A percentile compares a stretch with the other conserved stretches of the same genome.
phyloP scores from a whole-genome alignment of 176 grass and related monocot species.

The Urochloa ruziziensis region DNA sequence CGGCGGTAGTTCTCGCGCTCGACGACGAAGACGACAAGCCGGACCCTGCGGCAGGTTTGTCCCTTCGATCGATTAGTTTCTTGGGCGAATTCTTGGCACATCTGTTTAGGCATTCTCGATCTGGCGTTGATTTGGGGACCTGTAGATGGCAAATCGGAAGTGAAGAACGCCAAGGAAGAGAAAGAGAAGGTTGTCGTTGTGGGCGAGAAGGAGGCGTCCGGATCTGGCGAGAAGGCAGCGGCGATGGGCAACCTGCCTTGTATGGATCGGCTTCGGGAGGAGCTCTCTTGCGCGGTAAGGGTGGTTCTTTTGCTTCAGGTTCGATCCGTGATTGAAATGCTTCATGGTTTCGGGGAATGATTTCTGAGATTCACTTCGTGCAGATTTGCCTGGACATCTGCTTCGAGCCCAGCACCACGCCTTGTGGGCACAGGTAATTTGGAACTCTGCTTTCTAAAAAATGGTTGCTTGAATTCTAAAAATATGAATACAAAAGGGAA shows the following conservation, averaged over 20 bases:
- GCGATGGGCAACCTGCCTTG: conserved; percentile 42
- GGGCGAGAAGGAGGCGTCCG: conserved; percentile 24
- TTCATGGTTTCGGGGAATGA: conserved; percentile 1
- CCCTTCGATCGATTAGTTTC: neutral
- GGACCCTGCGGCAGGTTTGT: neutral
- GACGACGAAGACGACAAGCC: conserved; percentile 53
- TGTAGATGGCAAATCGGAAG: conserved; percentile 31
- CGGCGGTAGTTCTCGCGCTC: conserved; percentile 57
- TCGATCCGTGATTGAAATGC: neutral
- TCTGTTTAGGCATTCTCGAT: neutral
- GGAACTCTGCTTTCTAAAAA: neutral
- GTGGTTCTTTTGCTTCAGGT: neutral
- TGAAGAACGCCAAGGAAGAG: neutral
- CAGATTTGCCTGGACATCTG: conserved; percentile 96
- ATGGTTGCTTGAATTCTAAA: neutral
- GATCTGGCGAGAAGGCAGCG: conserved; percentile 16
- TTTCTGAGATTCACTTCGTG: neutral
- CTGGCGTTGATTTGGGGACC: neutral
- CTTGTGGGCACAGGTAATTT: conserved; percentile 35
- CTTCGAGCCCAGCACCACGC: conserved; percentile 37
- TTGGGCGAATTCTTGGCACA: neutral
- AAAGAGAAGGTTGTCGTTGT: conserved; percentile 13
- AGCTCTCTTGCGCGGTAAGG: conserved; percentile 88
- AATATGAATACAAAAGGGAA: neutral
- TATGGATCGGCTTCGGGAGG: conserved; percentile 82